Conservation (phyloP, 768 basidiomycete genomes). For the Lentinula detonsa region DNA sequence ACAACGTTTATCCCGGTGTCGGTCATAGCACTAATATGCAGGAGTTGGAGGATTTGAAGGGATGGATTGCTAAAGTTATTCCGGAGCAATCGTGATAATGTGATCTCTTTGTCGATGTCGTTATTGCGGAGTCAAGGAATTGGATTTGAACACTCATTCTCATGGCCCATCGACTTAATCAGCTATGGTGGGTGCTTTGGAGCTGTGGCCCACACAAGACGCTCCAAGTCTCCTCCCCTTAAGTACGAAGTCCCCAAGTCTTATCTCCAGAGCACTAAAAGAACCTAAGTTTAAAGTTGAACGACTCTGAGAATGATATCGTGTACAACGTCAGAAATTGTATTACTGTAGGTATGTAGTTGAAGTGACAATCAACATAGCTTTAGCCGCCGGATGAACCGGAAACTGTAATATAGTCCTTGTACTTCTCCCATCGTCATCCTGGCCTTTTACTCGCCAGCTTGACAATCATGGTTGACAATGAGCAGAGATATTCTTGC, state of each 20-base stretch:
- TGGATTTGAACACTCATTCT: too few relatives aligned
- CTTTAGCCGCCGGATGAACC: background rate
- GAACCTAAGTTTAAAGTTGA: too few relatives aligned
- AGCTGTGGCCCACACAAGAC: too few relatives aligned
- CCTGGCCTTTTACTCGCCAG: background rate
- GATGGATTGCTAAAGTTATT: constrained; percentile 61
- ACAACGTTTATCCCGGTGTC: constrained; percentile 61
- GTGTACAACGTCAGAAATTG: background rate
- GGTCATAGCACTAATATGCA: constrained; percentile 58
- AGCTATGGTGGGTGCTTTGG: too few relatives aligned
- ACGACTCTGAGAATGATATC: too few relatives aligned
- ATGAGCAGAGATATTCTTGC: constrained; percentile 25
- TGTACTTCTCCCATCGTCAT: background rate
- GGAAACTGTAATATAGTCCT: background rate
- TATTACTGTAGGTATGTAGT: background rate
- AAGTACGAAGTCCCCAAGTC: too few relatives aligned
- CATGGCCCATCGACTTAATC: too few relatives aligned
- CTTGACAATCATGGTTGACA: background rate
- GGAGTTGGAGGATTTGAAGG: constrained; percentile 66
- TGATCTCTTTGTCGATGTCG: too few relatives aligned
- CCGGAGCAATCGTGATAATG: constrained; percentile 17
- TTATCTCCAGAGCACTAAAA: too few relatives aligned
- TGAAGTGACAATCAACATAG: background rate
- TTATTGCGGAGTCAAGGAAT: too few relatives aligned
- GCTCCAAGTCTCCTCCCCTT: too few relatives aligned